Evolutionary conservation across 768 basidiomycete genomes (phyloP), one percentile per base, ranked within the genome.

Genomic region (Hemileccinum impolitum): DNA sequence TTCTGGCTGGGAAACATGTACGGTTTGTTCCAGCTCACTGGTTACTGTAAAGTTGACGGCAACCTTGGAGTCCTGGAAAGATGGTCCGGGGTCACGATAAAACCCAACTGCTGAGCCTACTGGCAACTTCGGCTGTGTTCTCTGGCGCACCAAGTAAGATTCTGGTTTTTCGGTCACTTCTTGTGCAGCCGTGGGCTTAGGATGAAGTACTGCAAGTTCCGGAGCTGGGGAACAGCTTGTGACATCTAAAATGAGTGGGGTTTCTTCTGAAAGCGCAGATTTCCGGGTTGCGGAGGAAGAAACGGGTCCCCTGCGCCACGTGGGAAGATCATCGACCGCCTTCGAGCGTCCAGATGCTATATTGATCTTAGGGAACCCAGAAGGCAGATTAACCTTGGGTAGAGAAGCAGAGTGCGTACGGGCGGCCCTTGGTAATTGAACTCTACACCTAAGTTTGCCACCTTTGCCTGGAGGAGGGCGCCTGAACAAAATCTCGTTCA

Each of bases 1-100:
- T 50, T 57, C 52, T 12, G 15, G 39, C n/a, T 45, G 51, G 14
- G 57, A 52, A 42, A 35, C 26, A 19, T 40, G 44, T 9, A 42
- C 14, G 25, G 35, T 17, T 43, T 57, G 56, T 36, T 90, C 88
- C 45, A 92, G 61, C 66, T 92, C 90, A 59, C 89, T 91, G 47
- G 72, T 78, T 39, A 92, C 86, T 40, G 83, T 87, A 70, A 93
- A 93, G 53, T 79, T 82, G 49, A 90, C 85, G 10, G 73, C 54
- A 14, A 73, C 62, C 47, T 74, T 77, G 4, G 74, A 56, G 56
- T 81, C 77, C 32, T 70, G 69, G 48, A 71, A 73, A 28, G 76
- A 72, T 32, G 81, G 74, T 28, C 75, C 74, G 7, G 80, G 80
- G 61, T 82, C 79, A 34, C 85, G 83, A 64, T 84, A 84, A 67